Evolutionary conservation across 2,329 filamentous ascomycete species (phyloP), one percentile per base, ranked within the genome.

Genomic region (Claviceps pusilla): DNA sequence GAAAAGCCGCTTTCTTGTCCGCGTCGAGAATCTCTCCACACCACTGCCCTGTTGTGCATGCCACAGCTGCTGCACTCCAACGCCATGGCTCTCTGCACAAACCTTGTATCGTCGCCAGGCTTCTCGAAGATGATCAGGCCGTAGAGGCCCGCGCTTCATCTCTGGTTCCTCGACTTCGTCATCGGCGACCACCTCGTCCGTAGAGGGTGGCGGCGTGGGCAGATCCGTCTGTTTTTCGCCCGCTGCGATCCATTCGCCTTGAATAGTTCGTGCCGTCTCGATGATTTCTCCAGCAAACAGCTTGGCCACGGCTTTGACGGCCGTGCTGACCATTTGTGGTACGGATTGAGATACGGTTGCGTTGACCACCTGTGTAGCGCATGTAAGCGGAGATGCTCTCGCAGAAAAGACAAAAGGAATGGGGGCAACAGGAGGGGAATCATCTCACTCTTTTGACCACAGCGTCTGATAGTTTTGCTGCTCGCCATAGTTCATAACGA

Each of bases 311-410:
- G 83, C 81, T 50, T 82, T 83, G 63, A 90, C 84, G n/a, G 84
- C 83, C 28, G 85, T 81, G 57, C 87, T 83, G 51, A 89, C 84
- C 60, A 80, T 84, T 24, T 79, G 75, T 0, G 85, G 84, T 0
- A 88, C 86, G 1, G 84, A 89, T 65, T 90, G 87, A 0, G 84
- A 88, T 9, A 89, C 83, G 1, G 86, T 88, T 56, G 86, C 84
- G 63, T 90, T 91, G 64, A 89, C 83, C 57, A 90, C 79, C 77
- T 83, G 19, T 10, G 10, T 33, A 5, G 14, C 29, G 48, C 39
- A 14, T 19, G 29, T 37, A 14, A 49, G 33, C 33, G 35, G 50
- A n/a, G 5, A 37, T 29, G 19, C 3, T 11, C 29, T 5, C 19
- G 19, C 24, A 16, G 37, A 16, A 2, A n/a, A 5, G 16, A 16